phyloP scores from a whole-genome alignment of 2,329 filamentous ascomycete species.

The Rutstroemia sydowiana region DNA sequence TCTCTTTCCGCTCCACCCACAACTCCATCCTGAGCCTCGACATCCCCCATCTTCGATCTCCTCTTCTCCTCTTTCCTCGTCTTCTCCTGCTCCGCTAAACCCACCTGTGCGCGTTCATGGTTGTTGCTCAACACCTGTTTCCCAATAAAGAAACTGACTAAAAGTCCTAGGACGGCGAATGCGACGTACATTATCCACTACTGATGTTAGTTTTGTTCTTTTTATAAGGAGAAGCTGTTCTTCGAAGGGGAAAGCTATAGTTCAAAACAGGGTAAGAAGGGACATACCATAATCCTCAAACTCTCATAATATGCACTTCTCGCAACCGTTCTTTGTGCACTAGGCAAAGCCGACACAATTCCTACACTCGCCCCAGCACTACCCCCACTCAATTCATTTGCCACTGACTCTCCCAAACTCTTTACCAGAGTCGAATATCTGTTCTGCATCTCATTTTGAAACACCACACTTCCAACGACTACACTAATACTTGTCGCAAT shows the following conservation, averaged over 20 bases:
- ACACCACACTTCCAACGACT: conserved; percentile 43
- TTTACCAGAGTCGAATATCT: conserved; percentile 14
- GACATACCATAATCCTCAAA: conserved; percentile 23
- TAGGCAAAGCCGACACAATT: conserved; percentile 20
- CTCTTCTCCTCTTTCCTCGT: conserved; percentile 16
- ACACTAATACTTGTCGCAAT: conserved; percentile 39
- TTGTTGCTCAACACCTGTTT: conserved; percentile 39
- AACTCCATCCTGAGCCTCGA: conserved; percentile 1
- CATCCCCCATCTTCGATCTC: conserved; percentile 9
- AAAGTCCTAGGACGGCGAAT: conserved; percentile 29
- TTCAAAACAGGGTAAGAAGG: neutral
- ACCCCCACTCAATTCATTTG: conserved; percentile 20
- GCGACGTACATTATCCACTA: conserved; percentile 27
- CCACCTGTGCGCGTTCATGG: conserved; percentile 45
- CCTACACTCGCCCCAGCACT: conserved; percentile 25
- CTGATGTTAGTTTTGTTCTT: neutral
- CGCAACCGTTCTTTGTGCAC: conserved; percentile 18
- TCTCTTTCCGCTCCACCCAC: neutral
- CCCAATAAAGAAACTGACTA: conserved; percentile 38
- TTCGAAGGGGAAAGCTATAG: neutral
- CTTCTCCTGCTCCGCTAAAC: conserved; percentile 26
- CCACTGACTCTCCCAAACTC: conserved; percentile 20
- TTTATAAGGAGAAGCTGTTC: neutral
- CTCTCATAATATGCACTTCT: conserved; percentile 19
- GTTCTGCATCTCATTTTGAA: conserved; percentile 39